Conservation (phyloP, 768 basidiomycete genomes). For the Neoboletus magnificus region DNA sequence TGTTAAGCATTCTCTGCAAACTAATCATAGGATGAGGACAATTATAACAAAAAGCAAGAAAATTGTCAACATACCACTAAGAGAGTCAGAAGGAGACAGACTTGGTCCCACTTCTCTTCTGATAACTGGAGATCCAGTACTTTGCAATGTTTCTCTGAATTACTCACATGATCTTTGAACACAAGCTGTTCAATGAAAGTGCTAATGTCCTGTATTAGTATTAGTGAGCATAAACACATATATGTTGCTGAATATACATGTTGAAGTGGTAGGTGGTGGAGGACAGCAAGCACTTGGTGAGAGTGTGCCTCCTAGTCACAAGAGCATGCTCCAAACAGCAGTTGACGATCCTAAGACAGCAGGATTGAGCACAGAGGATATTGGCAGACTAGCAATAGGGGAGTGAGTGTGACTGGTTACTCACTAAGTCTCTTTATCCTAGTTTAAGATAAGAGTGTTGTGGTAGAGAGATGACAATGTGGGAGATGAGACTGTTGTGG, state of each 20-base stretch:
- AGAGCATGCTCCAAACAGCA: too few relatives aligned
- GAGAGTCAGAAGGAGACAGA: not conserved
- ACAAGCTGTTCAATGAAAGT: not conserved
- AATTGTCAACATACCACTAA: not conserved
- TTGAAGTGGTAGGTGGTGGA: too few relatives aligned
- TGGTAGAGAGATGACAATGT: too few relatives aligned
- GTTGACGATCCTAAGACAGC: too few relatives aligned
- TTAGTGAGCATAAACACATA: not conserved
- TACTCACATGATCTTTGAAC: not conserved
- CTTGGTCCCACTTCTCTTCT: constrained; percentile 1
- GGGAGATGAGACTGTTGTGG: too few relatives aligned
- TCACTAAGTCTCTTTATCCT: too few relatives aligned
- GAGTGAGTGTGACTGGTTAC: too few relatives aligned
- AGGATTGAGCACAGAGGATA: too few relatives aligned
- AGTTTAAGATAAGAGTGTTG: too few relatives aligned
- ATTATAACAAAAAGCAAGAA: not conserved
- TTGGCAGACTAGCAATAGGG: too few relatives aligned
- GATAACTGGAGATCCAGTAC: not conserved
- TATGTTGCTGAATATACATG: not conserved
- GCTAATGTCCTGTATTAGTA: constrained; percentile 1
- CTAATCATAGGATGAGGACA: not conserved
- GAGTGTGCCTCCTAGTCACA: too few relatives aligned
- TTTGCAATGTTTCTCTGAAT: not conserved
- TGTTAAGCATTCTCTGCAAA: constrained; percentile 9
- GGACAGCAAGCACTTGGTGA: too few relatives aligned